Evolutionary conservation across 208 protist genomes (phyloP).

Genomic region (Plasmodiophora brassicae): DNA sequence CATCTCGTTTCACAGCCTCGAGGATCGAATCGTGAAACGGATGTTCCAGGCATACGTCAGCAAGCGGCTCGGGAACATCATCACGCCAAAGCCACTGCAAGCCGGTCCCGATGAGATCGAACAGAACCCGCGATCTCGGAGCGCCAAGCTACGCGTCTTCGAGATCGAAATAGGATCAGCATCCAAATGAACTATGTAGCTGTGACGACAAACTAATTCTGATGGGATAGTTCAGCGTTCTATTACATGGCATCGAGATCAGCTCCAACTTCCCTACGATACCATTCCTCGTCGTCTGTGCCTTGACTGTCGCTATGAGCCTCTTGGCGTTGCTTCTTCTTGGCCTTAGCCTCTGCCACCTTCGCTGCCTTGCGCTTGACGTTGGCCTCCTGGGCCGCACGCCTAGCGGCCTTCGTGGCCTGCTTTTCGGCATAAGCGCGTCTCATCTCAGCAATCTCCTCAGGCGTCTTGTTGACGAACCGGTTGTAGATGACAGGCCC

Average conservation of each 20-base stretch:
- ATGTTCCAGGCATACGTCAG: not conserved
- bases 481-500: not conserved
- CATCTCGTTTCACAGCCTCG: constrained; percentile 7
- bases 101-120: not conserved
- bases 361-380: not conserved
- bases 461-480: constrained; percentile 1
- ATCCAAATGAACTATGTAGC: too few species aligned
- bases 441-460: not conserved
- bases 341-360: not conserved
- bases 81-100: not conserved
- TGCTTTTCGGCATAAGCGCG: not conserved
- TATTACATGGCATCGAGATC: too few species aligned
- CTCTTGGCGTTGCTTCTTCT: not conserved
- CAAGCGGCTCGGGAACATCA: not conserved
- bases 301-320: not conserved
- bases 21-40: not conserved
- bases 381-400: not conserved
- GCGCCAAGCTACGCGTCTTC: constrained; percentile 4
- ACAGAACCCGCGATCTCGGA: not conserved
- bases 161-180: too few species aligned
- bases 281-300: not conserved
- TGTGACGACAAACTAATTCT: too few species aligned
- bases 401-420: not conserved
- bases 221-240: too few species aligned
- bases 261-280: not conserved